Percentiles rank a stretch among this genome's conserved stretches.
phyloP scores from a whole-genome alignment of 306 rosid genomes.

The Purshia tridentata region DNA sequence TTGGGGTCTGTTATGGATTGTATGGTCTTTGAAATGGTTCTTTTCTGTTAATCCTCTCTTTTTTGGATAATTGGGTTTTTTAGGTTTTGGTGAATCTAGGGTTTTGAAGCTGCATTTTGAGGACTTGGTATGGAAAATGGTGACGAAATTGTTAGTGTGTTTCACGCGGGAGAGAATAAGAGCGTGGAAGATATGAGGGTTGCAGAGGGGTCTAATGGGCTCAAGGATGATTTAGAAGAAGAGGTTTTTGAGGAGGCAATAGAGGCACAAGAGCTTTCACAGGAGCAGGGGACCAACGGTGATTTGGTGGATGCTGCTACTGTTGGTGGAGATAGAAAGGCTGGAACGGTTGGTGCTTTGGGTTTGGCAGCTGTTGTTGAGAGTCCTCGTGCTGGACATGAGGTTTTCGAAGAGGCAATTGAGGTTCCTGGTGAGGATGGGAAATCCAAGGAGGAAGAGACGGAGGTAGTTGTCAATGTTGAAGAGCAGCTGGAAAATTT shows the following conservation, averaged over 20 bases:
- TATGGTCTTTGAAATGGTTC: background rate
- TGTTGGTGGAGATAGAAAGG: slow-evolving; percentile 18
- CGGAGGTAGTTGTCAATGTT: slow-evolving; percentile 9
- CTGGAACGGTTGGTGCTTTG: slow-evolving; percentile 11
- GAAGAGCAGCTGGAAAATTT: slow-evolving; percentile 16
- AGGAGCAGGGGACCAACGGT: slow-evolving; percentile 28
- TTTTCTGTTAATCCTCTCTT: background rate
- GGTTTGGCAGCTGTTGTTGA: slow-evolving; percentile 29
- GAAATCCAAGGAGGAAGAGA: slow-evolving; percentile 8
- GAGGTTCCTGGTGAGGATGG: slow-evolving; percentile 18
- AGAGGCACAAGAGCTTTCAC: slow-evolving; percentile 29
- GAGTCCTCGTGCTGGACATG: slow-evolving; percentile 28
- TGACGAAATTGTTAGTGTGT: slow-evolving; percentile 38
- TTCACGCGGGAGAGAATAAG: slow-evolving; percentile 40
- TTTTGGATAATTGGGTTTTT: slow-evolving; percentile 2
- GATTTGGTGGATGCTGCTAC: slow-evolving; percentile 8
- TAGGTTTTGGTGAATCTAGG: slow-evolving; percentile 51
- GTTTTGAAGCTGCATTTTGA: slow-evolving; percentile 30
- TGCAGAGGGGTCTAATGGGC: slow-evolving; percentile 40
- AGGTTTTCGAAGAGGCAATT: slow-evolving; percentile 52
- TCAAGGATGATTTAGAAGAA: slow-evolving; percentile 42
- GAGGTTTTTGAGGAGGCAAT: slow-evolving; percentile 65
- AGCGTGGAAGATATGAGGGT: slow-evolving; percentile 32
- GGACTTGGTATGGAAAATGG: slow-evolving; percentile 59
- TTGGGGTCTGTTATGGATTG: background rate